Evolutionary conservation across 2,329 filamentous ascomycete species (phyloP).

Genomic region (Trichoderma sp.): DNA sequence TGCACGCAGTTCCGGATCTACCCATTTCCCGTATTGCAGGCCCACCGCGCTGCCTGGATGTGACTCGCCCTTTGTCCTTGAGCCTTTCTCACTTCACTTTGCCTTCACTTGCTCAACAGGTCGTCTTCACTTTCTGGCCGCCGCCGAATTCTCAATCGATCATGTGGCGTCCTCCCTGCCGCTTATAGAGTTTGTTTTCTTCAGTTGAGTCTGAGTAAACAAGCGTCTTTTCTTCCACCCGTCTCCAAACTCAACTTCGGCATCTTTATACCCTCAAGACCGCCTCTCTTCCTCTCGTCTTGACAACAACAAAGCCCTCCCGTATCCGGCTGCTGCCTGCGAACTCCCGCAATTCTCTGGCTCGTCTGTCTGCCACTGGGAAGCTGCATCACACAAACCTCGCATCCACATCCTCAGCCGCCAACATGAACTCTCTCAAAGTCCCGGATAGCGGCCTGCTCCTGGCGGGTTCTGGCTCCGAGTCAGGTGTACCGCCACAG

Average conservation of each 20-base stretch:
- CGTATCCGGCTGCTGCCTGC: neutral
- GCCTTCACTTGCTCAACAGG: neutral
- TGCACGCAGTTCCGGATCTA: constrained; percentile 24
- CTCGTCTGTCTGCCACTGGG: constrained; percentile 3
- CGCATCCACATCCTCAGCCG: neutral
- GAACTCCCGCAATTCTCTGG: neutral
- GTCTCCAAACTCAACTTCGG: neutral
- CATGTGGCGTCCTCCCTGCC: constrained; percentile 23
- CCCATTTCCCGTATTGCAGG: constrained; percentile 24
- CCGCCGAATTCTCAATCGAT: constrained; percentile 19
- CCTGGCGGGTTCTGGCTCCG: constrained; percentile 52
- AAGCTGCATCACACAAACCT: neutral
- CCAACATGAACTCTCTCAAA: constrained; percentile 53
- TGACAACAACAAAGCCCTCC: neutral
- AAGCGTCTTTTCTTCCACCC: neutral
- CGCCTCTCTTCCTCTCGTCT: neutral
- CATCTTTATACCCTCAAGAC: neutral
- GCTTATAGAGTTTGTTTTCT: constrained; percentile 19
- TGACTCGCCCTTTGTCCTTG: constrained; percentile 25
- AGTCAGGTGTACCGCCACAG: constrained; percentile 50
- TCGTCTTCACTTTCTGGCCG: constrained; percentile 1
- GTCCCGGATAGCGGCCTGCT: constrained; percentile 60
- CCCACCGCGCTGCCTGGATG: constrained; percentile 27
- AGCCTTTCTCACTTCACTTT: constrained; percentile 2
- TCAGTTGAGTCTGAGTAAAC: constrained; percentile 19